Base-by-base conservation (phyloP, 2,329 filamentous ascomycete species). In the Colletotrichum theobromicola region DNA sequence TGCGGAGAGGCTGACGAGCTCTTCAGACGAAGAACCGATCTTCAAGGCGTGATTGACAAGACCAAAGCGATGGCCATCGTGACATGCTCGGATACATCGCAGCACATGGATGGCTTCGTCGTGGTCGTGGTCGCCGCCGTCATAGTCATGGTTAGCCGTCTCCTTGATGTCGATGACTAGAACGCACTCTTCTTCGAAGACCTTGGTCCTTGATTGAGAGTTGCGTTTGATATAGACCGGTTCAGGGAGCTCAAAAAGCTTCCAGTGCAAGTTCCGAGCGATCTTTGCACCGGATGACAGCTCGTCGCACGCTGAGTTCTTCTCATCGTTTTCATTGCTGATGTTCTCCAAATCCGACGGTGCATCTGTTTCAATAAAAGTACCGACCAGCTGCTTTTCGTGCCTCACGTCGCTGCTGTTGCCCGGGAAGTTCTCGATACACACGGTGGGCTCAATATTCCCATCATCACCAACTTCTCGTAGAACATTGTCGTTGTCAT, bases 51-150 rank as follows among this genome's bases (percentile, higher is more conserved):
- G 5, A 0, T 32, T 15, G 15, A 8, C 9, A 3, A 32, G 0
- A 5, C 15, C 2, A 16, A 30, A 32, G 3, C 6, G 3, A 2
- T 3, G 15, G 26, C 55, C 55, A 4, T 32, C 21, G 26, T 58
- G 15, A 0, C 4, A 26, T 18, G 13, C 7, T 0, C 13, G 15
- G 7, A n/a, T 6, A 5, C 0, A n/a, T 8, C 1, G 2, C 12
- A 58, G 12, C 3, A n/a, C 7, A 58, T 30, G 53, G 4, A 4
- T 55, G 50, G 50, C 4, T 12, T 26, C 24, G 50, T 46, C 37
- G 37, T 5, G 6, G 10, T 5, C n/a, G 16, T 55, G 5, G n/a
- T 15, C 50, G 13, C 13, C 7, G 53, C n/a, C n/a, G n/a, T n/a
- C n/a, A n/a, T n/a, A n/a, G n/a, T n/a, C n/a, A n/a, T n/a, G n/a